These are phyloP conservation scores for Plasmodium fragile DNA, from an alignment of 169 alveolate species.

Conservation along the genomic window DNA sequence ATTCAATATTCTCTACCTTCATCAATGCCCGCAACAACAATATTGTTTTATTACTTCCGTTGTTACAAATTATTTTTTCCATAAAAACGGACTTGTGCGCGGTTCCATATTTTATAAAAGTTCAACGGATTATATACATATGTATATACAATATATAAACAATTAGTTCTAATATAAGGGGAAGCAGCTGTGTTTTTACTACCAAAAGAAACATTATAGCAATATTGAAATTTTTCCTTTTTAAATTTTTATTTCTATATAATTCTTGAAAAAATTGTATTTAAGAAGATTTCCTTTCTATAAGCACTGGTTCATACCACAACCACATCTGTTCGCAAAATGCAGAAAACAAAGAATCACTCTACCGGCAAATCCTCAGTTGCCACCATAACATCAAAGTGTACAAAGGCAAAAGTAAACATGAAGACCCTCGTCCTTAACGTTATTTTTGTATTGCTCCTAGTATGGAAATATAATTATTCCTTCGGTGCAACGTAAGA, in stretches of 20 bases:
- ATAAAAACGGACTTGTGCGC: background rate
- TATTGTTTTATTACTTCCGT: constrained; percentile 1
- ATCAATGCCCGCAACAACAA: background rate
- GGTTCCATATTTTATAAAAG: background rate
- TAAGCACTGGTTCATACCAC: background rate
- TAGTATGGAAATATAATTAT: constrained; percentile 1
- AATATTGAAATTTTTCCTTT: background rate
- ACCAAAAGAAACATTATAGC: background rate
- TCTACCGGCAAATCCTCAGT: background rate
- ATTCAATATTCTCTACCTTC: background rate
- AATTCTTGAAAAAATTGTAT: background rate
- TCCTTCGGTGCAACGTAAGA: constrained; percentile 2
- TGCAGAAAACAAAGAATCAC: background rate
- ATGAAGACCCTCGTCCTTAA: background rate
- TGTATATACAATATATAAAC: background rate
- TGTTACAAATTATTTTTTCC: background rate
- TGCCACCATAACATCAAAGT: background rate
- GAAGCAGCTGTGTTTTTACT: background rate
- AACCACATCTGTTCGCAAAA: background rate
- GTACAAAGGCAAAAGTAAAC: background rate
- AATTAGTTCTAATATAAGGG: background rate
- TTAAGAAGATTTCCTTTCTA: background rate
- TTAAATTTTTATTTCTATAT: background rate
- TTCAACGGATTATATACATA: background rate
- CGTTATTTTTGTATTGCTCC: background rate